Base-by-base conservation (phyloP, 208 protist genomes). In the Wallacemonas sp. region DNA sequence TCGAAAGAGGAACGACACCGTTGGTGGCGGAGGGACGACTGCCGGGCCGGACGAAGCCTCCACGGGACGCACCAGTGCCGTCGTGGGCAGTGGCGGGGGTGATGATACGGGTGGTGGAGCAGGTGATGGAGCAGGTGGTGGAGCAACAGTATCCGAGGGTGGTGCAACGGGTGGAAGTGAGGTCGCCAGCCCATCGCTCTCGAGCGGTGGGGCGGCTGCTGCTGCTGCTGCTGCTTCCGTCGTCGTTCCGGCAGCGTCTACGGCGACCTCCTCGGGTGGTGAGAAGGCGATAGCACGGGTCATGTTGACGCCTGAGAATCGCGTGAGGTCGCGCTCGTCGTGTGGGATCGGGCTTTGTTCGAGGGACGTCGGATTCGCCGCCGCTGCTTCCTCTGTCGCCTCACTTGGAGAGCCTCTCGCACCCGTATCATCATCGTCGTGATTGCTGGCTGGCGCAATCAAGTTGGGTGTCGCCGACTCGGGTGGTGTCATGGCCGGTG, bases 321-420 rank as follows among this genome's bases (percentile, higher is more conserved):
- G 52, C 17, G 52, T 58, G 52, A 41, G 38, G 32, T 58, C 52
- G 30, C 29, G 52, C 29, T 58, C 52, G 32, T 58, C 52, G 30
- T 21, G 52, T 27, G 52, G 30, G 21, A 58, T 58, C 29, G 52
- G 52, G 52, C 52, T 58, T 30, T 58, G 52, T 1, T 58, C 52
- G 17, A 58, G 52, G 16, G 36, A 58, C 26, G 30, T 19, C 16
- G 52, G n/a, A 4, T 38, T 34, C 21, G 24, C 47, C n/a, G 9
- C 9, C 36, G 36, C 36, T 14, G 36, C 6, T 41, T 17, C 36
- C 6, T 41, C 36, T 14, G 36, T 41, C 36, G 36, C 36, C 36
- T 6, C 36, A 41, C 9, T 6, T 41, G 36, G 36, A 14, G 36
- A 17, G 9, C 36, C 36, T 6, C 14, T 14, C 36, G 36, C 36